A percentile compares a stretch with the other conserved stretches of the same genome.
These are phyloP conservation scores for Escovopsis sp. DNA, from an alignment of 2,329 filamentous ascomycete species.

Conservation along the genomic window DNA sequence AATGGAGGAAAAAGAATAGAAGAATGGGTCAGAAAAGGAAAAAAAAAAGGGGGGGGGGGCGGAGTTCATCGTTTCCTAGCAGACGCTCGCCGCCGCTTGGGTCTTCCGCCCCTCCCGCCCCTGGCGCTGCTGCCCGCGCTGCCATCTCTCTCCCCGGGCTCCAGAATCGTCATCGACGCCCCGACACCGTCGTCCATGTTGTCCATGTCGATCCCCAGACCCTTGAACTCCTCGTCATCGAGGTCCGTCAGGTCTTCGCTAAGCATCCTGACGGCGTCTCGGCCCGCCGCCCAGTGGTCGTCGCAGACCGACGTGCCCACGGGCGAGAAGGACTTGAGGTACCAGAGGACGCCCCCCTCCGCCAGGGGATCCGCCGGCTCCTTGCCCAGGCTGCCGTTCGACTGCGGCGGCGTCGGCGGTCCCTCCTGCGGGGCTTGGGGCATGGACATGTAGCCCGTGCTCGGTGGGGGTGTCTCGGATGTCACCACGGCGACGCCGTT, in stretches of 20 bases:
- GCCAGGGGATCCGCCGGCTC: slow-evolving; percentile 40
- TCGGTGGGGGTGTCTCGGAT: slow-evolving; percentile 33
- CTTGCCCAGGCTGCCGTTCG: slow-evolving; percentile 39
- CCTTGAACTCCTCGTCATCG: slow-evolving; percentile 77
- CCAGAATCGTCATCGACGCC: slow-evolving; percentile 4
- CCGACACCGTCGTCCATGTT: slow-evolving; percentile 18
- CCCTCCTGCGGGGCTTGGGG: slow-evolving; percentile 19
- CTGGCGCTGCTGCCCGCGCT: slow-evolving; percentile 10
- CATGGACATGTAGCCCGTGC: slow-evolving; percentile 27
- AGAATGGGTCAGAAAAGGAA: not conserved
- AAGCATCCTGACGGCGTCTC: slow-evolving; percentile 50
- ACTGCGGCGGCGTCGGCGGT: slow-evolving; percentile 54
- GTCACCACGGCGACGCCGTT: slow-evolving; percentile 9
- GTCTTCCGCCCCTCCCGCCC: slow-evolving; percentile 14
- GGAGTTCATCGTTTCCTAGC: slow-evolving; percentile 18
- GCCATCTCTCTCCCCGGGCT: slow-evolving; percentile 12
- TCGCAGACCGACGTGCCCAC: slow-evolving; percentile 65
- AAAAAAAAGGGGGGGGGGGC: not conserved
- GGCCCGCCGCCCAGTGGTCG: slow-evolving; percentile 48
- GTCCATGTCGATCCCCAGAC: slow-evolving; percentile 42
- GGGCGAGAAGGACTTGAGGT: slow-evolving; percentile 67
- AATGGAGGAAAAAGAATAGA: not conserved
- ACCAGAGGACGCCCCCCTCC: slow-evolving; percentile 76
- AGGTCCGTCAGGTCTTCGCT: slow-evolving; percentile 86
- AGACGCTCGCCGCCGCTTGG: slow-evolving; percentile 21